These are phyloP conservation scores for Sporothrix humicola DNA, from an alignment of 2,329 filamentous ascomycete species.

Conservation along the genomic window DNA sequence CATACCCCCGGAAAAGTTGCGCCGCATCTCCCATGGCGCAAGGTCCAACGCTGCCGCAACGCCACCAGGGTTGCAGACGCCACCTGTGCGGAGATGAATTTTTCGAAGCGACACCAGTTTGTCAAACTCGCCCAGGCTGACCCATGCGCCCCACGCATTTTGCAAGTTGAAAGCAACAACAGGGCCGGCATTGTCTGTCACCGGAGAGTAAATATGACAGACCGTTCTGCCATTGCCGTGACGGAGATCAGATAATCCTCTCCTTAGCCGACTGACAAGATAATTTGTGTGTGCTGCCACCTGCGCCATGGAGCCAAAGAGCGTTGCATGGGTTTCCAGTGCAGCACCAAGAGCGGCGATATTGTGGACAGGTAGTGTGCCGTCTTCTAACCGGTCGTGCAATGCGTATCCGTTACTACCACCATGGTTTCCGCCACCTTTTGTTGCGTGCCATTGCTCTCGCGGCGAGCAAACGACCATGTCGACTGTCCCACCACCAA, in stretches of 20 bases:
- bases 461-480: conserved; percentile 77
- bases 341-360: conserved; percentile 83
- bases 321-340: conserved; percentile 67
- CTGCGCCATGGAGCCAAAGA: conserved; percentile 74
- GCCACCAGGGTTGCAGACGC: conserved; percentile 90
- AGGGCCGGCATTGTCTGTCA: conserved; percentile 60
- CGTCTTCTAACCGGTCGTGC: conserved; percentile 87
- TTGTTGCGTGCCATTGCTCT: conserved; percentile 82
- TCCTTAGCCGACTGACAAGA: conserved; percentile 64
- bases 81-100: conserved; percentile 86
- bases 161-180: conserved; percentile 83
- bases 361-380: conserved; percentile 86
- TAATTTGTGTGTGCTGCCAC: conserved; percentile 74
- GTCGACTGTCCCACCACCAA: conserved; percentile 93
- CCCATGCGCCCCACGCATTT: conserved; percentile 71
- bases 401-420: conserved; percentile 50
- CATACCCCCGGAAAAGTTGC: conserved; percentile 83
- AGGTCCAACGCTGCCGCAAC: conserved; percentile 75
- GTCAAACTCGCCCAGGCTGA: conserved; percentile 84
- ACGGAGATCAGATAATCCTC: conserved; percentile 62
- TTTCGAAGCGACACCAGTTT: conserved; percentile 79
- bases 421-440: conserved; percentile 45
- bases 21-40: conserved; percentile 78
- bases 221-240: conserved; percentile 73
- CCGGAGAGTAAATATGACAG: conserved; percentile 67